Evolutionary conservation across 1,139 yeast species (phyloP), one percentile per base, ranked within the genome.

Genomic region (Scheffersomyces insectosa): DNA sequence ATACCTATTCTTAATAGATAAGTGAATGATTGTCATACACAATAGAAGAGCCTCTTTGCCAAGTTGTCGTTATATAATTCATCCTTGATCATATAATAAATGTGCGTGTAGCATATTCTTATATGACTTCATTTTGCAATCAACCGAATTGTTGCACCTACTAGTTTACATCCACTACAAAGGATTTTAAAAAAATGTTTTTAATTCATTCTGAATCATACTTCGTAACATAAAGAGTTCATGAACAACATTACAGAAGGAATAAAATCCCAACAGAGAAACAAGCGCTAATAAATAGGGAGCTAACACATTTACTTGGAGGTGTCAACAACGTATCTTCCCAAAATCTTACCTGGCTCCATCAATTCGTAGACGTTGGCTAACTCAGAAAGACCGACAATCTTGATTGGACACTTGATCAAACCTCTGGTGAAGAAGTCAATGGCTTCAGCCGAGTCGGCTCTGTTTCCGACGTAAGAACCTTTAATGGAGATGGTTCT

Each of bases 381-480:
- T 54, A 84, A 72, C 56, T 82, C 82, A 39, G 86, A 78, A 57
- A 85, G 73, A 31, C 88, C 88, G 46, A 82, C 85, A 59, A 85
- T 61, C 71, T 82, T 80, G 66, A 83, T 83, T 55, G 89, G 87
- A 48, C 88, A 80, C 58, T 78, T 74, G 55, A 84, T 80, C 57
- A 82, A 70, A 45, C 90, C 90, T 72, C 89, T 77, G 46, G 77
- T 42, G 65, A 83, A 85, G 76, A 84, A 84, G 56, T 84, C 89
- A 54, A 85, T 65, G 43, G 91, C 90, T 67, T 83, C 90, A 53
- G 86, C 76, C 36, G 88, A 77, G 63, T 85, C 90, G 50, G 86
- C 87, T 73, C 91, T 80, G 79, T 84, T 84, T 60, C 91, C 91
- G 46, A 85, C 90, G 58, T 84, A 84, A 39, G 90, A 84, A 59